Evolutionary conservation across 140 eudicot genomes (phyloP), one percentile per base, ranked within the genome.

Genomic region (Erigeron philadelphicus): DNA sequence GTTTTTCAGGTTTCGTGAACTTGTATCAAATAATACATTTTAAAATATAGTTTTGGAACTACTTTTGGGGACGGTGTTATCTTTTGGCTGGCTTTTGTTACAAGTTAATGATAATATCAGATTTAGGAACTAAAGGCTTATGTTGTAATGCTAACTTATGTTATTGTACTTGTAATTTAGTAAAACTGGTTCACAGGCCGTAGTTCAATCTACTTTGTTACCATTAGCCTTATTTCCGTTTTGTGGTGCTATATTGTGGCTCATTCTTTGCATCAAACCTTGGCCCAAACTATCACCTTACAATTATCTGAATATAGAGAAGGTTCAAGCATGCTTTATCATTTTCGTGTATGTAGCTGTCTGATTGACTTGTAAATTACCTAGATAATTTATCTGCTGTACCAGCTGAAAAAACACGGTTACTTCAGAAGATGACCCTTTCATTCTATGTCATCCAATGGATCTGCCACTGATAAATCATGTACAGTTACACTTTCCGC

Each of bases 1-100:
- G 96, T 77, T 79, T 58, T 81, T 83, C 25, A 82, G 80, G 72
- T 90, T 88, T 64, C 85, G 88, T 9, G 96, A 88, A 81, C 89
- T 81, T 21, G 84, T 84, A 23, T 88, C 97, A 0, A 88, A 77
- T 23, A 86, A 82, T 53, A 78, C 85, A 6, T 62, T 85, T 23
- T 87, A 73, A 81, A 41, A 38, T 43, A 55, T 7, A 13, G 42
- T 18, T 46, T 75, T 21, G 16, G 49, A 9, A 10, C 68, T 11
- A 6, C 35, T 45, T 64, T 64, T 61, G 47, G 69, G 43, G 13
- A 35, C 7, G 11, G 46, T 15, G 23, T 46, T 4, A 11, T 59
- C 15, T 71, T 61, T 53, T 53, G 25, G 59, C 23, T 16, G 11
- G 18, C 59, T 53, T 71, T 67, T 47, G 80, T 31, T 18, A 31